phyloP scores from a whole-genome alignment of 2,329 filamentous ascomycete genomes.

The Monosporascus ibericus region DNA sequence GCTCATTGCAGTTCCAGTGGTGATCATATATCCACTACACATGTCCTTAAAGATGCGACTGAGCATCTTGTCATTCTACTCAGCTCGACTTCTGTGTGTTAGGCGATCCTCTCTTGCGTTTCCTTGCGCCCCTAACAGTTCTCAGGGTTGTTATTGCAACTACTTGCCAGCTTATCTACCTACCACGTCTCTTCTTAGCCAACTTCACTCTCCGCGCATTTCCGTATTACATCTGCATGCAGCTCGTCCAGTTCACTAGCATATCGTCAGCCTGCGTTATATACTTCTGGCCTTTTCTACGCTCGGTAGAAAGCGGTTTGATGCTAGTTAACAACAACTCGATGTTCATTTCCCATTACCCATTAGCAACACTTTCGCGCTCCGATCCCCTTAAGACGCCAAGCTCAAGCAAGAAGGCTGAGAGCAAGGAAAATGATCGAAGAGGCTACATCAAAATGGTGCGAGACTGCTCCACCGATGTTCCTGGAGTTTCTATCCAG shows the following conservation, averaged over 20 bases:
- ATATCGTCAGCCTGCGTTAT: constrained; percentile 10
- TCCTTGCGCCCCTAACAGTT: constrained; percentile 2
- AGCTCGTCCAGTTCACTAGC: constrained; percentile 11
- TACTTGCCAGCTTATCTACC: constrained; percentile 11
- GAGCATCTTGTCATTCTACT: constrained; percentile 10
- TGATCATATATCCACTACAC: constrained; percentile 11
- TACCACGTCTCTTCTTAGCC: constrained; percentile 10
- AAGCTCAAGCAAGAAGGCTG: too few species aligned
- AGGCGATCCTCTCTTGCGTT: background rate
- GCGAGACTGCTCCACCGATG: too few species aligned
- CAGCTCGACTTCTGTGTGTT: constrained; percentile 11
- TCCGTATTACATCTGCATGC: constrained; percentile 12
- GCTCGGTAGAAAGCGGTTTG: constrained; percentile 11
- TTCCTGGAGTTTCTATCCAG: too few species aligned
- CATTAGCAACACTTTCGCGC: too few species aligned
- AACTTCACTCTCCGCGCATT: constrained; percentile 10
- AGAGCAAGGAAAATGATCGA: too few species aligned
- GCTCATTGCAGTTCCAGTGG: constrained; percentile 9
- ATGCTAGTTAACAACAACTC: constrained; percentile 10
- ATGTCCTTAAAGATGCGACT: constrained; percentile 8
- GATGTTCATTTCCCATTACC: background rate
- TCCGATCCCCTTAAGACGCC: too few species aligned
- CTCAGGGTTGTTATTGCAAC: constrained; percentile 10
- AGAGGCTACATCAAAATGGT: too few species aligned
- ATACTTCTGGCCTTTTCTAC: constrained; percentile 15